phyloP scores from a whole-genome alignment of 2,329 filamentous ascomycete species.

The Alternaria ethzedia region DNA sequence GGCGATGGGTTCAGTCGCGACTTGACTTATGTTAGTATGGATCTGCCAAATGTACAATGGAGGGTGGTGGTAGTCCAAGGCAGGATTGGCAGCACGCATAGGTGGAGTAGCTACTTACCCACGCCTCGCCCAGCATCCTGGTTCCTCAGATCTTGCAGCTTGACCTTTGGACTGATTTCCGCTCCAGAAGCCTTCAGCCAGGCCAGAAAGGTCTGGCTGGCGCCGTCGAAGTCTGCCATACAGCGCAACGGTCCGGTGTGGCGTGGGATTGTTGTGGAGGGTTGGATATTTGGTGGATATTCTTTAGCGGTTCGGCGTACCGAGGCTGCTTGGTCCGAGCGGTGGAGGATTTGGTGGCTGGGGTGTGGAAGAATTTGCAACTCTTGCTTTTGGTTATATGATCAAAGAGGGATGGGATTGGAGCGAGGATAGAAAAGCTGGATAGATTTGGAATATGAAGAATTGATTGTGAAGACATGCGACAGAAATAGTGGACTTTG shows the following conservation, averaged over 20 bases:
- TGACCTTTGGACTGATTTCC: conserved; percentile 63
- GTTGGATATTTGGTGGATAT: conserved; percentile 23
- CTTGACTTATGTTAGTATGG: conserved; percentile 52
- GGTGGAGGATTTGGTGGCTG: conserved; percentile 6
- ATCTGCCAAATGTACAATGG: not conserved
- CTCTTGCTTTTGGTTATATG: not conserved
- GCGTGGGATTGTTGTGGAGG: conserved; percentile 21
- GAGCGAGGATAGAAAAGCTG: not conserved
- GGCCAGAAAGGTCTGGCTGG: conserved; percentile 60
- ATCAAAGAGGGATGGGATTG: not conserved
- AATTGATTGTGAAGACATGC: not conserved
- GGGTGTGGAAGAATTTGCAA: conserved; percentile 1
- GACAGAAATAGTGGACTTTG: not conserved
- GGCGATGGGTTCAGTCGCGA: conserved; percentile 72
- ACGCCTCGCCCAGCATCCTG: conserved; percentile 67
- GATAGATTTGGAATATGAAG: not conserved
- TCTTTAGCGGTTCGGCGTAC: conserved; percentile 24
- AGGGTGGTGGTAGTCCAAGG: not conserved
- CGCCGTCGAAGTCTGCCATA: conserved; percentile 49
- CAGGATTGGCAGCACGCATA: not conserved
- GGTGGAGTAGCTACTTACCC: conserved; percentile 56
- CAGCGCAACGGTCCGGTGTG: conserved; percentile 8
- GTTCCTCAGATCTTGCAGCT: conserved; percentile 63
- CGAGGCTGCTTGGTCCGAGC: conserved; percentile 29
- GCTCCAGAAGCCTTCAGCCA: conserved; percentile 65